These are phyloP conservation scores for Elaeis oleifera DNA, from an alignment of 202 grass and related monocot species.

Conservation along the genomic window DNA sequence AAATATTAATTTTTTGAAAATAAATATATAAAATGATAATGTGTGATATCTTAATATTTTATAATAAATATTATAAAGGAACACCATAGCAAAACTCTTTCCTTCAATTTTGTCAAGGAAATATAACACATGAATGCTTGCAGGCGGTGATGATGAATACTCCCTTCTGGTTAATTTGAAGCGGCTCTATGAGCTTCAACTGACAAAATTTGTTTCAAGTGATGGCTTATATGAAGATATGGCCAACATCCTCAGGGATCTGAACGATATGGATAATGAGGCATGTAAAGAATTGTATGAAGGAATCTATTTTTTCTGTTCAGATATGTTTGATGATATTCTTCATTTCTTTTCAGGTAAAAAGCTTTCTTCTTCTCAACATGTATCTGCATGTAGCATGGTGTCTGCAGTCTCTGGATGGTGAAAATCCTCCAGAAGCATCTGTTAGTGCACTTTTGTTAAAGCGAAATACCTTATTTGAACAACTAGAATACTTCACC, in stretches of 20 bases:
- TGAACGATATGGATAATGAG: conserved; percentile 97
- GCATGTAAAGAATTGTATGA: conserved; percentile 15
- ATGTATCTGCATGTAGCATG: conserved; percentile 93
- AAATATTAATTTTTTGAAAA: too few species aligned
- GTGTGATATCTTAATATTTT: too few species aligned
- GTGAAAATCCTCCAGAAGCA: conserved; percentile 59
- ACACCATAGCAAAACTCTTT: background rate
- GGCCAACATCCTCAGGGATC: conserved; percentile 55
- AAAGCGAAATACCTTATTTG: conserved; percentile 63
- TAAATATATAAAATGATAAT: too few species aligned
- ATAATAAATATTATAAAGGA: too few species aligned
- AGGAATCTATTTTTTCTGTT: background rate
- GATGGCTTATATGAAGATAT: conserved; percentile 85
- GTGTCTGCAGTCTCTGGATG: conserved; percentile 67
- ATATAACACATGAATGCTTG: conserved; percentile 17
- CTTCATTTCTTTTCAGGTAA: conserved; percentile 50
- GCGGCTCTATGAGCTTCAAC: conserved; percentile 82
- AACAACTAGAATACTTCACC: conserved; percentile 70
- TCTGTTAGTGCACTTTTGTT: conserved; percentile 59
- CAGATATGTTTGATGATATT: background rate
- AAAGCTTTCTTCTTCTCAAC: conserved; percentile 90
- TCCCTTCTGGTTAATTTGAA: conserved; percentile 99
- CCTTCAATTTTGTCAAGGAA: background rate
- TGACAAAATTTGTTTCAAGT: conserved; percentile 57
- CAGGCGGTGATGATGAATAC: conserved; percentile 98